Evolutionary conservation across 495 filamentous ascomycete genomes (phyloP).

Genomic region (Cudoniella acicularis): DNA sequence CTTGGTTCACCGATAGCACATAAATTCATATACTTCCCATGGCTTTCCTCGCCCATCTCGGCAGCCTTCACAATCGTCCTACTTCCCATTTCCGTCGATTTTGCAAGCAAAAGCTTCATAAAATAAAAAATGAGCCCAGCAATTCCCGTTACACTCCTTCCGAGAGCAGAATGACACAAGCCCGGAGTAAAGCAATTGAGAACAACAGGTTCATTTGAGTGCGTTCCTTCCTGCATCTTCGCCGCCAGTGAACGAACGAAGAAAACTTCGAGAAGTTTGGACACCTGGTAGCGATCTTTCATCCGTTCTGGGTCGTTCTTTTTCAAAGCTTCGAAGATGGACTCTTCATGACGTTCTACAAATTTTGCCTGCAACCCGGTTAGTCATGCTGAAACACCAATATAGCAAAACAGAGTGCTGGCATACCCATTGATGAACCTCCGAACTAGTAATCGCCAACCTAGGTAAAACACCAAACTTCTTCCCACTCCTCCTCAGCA

Average conservation of each 20-base stretch:
- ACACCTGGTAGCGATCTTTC: slow-evolving; percentile 36
- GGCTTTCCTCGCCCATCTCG: slow-evolving; percentile 6
- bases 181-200: slow-evolving; percentile 43
- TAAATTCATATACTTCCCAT: slow-evolving; percentile 16
- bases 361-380: slow-evolving; percentile 18
- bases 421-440: slow-evolving; percentile 27
- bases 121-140: slow-evolving; percentile 7
- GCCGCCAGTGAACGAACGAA: slow-evolving; percentile 42
- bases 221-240: slow-evolving; percentile 19
- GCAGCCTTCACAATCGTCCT: slow-evolving; percentile 16
- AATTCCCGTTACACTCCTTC: slow-evolving; percentile 9
- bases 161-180: slow-evolving; percentile 19
- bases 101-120: slow-evolving; percentile 11
- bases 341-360: neutral
- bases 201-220: slow-evolving; percentile 35
- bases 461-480: slow-evolving; percentile 15
- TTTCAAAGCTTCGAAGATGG: slow-evolving; percentile 12
- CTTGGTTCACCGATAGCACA: slow-evolving; percentile 17
- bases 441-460: slow-evolving; percentile 22
- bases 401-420: no score
- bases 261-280: slow-evolving; percentile 51
- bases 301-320: neutral
- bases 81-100: slow-evolving; percentile 15
- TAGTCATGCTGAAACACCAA: no score
- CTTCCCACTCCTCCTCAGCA: slow-evolving; percentile 19